A percentile compares a stretch with the other conserved stretches of the same genome.
Evolutionary conservation across 352 stramenopile species (phyloP).

Genomic region (Globisporangium mamillatum): DNA sequence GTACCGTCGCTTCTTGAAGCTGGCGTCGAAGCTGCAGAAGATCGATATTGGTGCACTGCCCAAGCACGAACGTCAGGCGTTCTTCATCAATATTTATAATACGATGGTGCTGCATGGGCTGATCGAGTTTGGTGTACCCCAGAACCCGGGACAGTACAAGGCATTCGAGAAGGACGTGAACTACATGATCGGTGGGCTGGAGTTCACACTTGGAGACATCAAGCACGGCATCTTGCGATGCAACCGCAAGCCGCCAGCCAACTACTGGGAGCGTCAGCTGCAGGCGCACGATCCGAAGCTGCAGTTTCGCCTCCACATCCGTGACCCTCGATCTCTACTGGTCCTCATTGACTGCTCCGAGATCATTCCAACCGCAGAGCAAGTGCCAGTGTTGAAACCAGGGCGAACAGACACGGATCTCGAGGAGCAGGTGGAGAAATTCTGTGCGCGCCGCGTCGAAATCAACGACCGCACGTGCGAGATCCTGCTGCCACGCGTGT

Average conservation of each 20-base stretch:
- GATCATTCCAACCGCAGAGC: slow-evolving; percentile 47
- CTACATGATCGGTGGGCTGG: slow-evolving; percentile 71
- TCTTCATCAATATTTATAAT: slow-evolving; percentile 91
- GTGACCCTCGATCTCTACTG: slow-evolving; percentile 77
- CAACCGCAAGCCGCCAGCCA: slow-evolving; percentile 85
- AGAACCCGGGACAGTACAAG: slow-evolving; percentile 81
- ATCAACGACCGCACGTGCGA: slow-evolving; percentile 54
- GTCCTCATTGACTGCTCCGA: slow-evolving; percentile 79
- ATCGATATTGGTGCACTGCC: slow-evolving; percentile 69
- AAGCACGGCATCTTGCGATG: slow-evolving; percentile 86
- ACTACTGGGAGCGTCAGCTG: slow-evolving; percentile 85
- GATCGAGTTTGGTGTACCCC: slow-evolving; percentile 82
- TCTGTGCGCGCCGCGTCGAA: slow-evolving; percentile 61
- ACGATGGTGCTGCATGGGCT: slow-evolving; percentile 84
- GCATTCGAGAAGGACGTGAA: slow-evolving; percentile 81
- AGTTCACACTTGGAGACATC: slow-evolving; percentile 83
- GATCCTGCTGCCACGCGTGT: slow-evolving; percentile 67
- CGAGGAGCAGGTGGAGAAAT: slow-evolving; percentile 80
- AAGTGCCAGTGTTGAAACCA: slow-evolving; percentile 79
- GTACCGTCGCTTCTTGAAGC: slow-evolving; percentile 77
- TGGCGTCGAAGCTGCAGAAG: slow-evolving; percentile 58
- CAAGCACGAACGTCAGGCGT: slow-evolving; percentile 83
- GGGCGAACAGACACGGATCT: slow-evolving; percentile 83
- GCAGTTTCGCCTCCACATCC: slow-evolving; percentile 83
- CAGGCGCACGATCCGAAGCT: slow-evolving; percentile 80